These are phyloP conservation scores for Marasmius fiardii DNA, from an alignment of 1,284 basidiomycete species.

Conservation along the genomic window DNA sequence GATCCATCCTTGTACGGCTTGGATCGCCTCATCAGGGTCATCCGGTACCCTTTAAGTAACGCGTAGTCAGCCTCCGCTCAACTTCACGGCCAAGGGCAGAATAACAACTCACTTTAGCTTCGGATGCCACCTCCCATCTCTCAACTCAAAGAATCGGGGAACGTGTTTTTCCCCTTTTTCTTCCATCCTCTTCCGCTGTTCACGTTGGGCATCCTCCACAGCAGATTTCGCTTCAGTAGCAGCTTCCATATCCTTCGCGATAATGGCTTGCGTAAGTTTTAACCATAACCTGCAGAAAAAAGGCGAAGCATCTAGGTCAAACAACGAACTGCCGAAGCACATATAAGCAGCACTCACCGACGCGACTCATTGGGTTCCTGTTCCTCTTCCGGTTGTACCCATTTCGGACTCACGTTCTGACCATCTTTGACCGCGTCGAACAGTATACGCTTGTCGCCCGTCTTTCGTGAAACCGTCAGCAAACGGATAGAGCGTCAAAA, in stretches of 20 bases:
- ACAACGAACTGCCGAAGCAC: conserved; percentile 1
- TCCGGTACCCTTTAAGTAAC: conserved; percentile 54
- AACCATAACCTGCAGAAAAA: conserved; percentile 67
- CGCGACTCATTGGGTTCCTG: conserved; percentile 92
- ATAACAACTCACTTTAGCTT: conserved; percentile 59
- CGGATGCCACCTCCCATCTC: conserved; percentile 78
- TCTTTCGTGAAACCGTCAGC: conserved; percentile 31
- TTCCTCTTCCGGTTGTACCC: conserved; percentile 78
- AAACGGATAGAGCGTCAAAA: background rate
- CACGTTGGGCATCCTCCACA: conserved; percentile 93
- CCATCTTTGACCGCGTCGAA: conserved; percentile 85
- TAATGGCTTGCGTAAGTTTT: conserved; percentile 85
- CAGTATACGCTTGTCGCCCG: conserved; percentile 69
- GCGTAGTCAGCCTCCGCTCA: background rate
- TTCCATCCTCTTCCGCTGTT: conserved; percentile 75
- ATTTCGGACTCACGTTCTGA: conserved; percentile 75
- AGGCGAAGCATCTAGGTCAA: background rate
- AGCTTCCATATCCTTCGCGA: conserved; percentile 86
- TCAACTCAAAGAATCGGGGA: conserved; percentile 81
- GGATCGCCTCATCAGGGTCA: conserved; percentile 63
- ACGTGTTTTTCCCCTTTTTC: conserved; percentile 65
- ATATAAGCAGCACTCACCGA: conserved; percentile 42
- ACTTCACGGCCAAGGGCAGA: background rate
- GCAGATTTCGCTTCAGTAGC: conserved; percentile 89
- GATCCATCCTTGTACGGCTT: conserved; percentile 51